phyloP scores from a whole-genome alignment of 2,329 filamentous ascomycete species.

The Clarireedia hainanense region DNA sequence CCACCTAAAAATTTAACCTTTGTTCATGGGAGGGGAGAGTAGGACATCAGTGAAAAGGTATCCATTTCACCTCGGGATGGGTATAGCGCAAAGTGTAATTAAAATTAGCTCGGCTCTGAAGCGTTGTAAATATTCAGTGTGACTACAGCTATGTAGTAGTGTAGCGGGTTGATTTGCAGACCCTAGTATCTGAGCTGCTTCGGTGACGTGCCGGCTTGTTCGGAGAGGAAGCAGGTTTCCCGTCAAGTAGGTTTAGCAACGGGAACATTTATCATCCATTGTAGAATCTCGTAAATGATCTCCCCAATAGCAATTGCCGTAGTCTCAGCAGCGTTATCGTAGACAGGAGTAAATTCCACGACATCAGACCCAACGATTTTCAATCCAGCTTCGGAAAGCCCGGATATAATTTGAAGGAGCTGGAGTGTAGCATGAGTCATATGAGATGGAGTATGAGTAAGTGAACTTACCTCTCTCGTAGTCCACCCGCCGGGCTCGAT shows the following conservation, averaged over 20 bases:
- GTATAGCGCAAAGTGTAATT: too few species aligned
- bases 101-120: too few species aligned
- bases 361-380: slow-evolving; percentile 29
- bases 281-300: slow-evolving; percentile 26
- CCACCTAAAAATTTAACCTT: too few species aligned
- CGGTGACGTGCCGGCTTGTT: too few species aligned
- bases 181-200: too few species aligned
- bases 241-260: slow-evolving; percentile 13
- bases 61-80: too few species aligned
- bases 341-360: slow-evolving; percentile 27
- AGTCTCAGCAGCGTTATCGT: slow-evolving; percentile 27
- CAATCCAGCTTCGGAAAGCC: slow-evolving; percentile 23
- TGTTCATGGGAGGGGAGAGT: too few species aligned
- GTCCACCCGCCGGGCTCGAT: slow-evolving; percentile 30
- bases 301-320: slow-evolving; percentile 24
- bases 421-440: slow-evolving; percentile 6
- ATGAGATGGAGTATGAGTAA: not conserved
- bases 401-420: slow-evolving; percentile 25
- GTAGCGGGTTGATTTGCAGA: too few species aligned
- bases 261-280: slow-evolving; percentile 27
- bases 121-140: too few species aligned
- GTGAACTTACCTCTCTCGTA: slow-evolving; percentile 23
- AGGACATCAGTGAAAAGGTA: too few species aligned
- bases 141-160: too few species aligned
- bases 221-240: too few species aligned